Conservation (phyloP, 2,329 filamentous ascomycete species). For the Fusarium euwallaceae region DNA sequence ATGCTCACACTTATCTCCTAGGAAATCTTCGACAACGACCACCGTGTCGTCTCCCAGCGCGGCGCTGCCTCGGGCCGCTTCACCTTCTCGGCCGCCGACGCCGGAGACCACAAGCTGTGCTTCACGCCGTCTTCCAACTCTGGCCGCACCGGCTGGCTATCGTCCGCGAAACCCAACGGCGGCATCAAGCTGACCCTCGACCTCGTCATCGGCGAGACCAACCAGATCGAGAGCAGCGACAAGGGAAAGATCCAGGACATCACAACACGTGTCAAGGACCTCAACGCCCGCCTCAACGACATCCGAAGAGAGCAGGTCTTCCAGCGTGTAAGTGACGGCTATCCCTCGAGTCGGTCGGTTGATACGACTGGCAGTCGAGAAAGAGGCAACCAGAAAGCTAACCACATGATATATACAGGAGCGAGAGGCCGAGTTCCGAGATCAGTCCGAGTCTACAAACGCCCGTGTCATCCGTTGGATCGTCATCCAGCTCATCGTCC, state of each 20-base stretch:
- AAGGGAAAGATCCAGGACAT: conserved; percentile 94
- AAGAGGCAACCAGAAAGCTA: conserved; percentile 1
- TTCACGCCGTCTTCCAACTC: conserved; percentile 86
- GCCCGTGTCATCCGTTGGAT: conserved; percentile 94
- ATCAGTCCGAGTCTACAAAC: conserved; percentile 96
- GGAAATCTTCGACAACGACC: conserved; percentile 97
- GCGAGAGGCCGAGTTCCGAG: conserved; percentile 96
- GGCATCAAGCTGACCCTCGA: conserved; percentile 89
- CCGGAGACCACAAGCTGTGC: conserved; percentile 96
- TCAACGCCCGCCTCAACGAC: conserved; percentile 89
- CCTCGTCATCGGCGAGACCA: conserved; percentile 93
- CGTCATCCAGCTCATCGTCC: conserved; percentile 85
- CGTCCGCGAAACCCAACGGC: conserved; percentile 73
- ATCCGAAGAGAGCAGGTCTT: conserved; percentile 96
- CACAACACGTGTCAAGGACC: conserved; percentile 86
- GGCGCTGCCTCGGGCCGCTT: conserved; percentile 84
- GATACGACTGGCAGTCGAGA: background rate
- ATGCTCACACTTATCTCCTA: conserved; percentile 49
- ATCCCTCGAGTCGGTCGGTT: background rate
- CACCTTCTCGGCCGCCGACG: conserved; percentile 94
- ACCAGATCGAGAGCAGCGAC: conserved; percentile 91
- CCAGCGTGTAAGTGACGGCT: conserved; percentile 76
- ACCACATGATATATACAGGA: conserved; percentile 68
- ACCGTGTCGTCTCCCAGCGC: conserved; percentile 92
- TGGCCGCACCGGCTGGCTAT: conserved; percentile 79